Percentiles rank a stretch among this genome's conserved stretches.
Conservation (phyloP, 73 alveolate genomes). For the Paramecium octaurelia region DNA sequence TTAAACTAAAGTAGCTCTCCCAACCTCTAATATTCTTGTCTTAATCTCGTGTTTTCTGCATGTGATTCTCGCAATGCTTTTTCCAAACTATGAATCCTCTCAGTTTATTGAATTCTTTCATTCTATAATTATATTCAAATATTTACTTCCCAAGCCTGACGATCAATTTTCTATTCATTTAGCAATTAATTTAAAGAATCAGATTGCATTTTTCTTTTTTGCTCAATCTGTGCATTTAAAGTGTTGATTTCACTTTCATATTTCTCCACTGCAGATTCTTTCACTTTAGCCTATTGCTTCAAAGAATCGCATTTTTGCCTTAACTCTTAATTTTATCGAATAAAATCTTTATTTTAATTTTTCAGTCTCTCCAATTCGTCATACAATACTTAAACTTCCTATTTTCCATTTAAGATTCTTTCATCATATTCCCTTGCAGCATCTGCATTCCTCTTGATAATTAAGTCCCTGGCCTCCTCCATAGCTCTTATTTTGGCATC, state of each 20-base stretch:
- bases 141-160: constrained; percentile 53
- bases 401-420: constrained; percentile 43
- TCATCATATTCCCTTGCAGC: constrained; percentile 57
- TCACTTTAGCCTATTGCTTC: constrained; percentile 39
- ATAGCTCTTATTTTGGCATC: constrained; percentile 62
- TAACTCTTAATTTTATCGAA: constrained; percentile 37
- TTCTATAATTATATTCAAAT: not conserved
- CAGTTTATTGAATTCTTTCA: constrained; percentile 48
- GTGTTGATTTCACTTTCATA: constrained; percentile 50
- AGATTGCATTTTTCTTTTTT: constrained; percentile 39
- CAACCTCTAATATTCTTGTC: constrained; percentile 54
- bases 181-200: constrained; percentile 25
- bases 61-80: constrained; percentile 47
- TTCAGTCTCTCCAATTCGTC: constrained; percentile 58
- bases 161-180: constrained; percentile 45
- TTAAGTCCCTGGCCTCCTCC: constrained; percentile 51
- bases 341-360: constrained; percentile 52
- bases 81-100: constrained; percentile 32
- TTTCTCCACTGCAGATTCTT: constrained; percentile 56
- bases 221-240: constrained; percentile 52
- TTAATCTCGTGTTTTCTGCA: constrained; percentile 51
- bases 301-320: constrained; percentile 35
- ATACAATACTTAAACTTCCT: constrained; percentile 43
- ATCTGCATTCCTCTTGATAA: constrained; percentile 55
- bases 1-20: constrained; percentile 54